A percentile compares a stretch with the other conserved stretches of the same genome.
These are phyloP conservation scores for Tephrocybe sp. DNA, from an alignment of 768 basidiomycete species.

Conservation along the genomic window DNA sequence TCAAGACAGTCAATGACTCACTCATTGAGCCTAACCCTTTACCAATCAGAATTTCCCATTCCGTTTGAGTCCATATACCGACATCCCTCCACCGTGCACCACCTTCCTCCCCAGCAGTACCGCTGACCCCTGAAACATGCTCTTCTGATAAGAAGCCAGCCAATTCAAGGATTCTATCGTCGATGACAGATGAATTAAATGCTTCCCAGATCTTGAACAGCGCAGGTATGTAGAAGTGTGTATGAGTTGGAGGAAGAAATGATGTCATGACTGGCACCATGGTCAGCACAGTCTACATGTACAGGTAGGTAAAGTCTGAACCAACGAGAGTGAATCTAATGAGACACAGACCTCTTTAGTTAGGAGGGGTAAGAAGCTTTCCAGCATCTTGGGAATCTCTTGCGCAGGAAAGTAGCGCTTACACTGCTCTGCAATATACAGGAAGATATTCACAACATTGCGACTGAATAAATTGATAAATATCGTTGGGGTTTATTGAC, in stretches of 20 bases:
- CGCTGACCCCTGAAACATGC: slow-evolving; percentile 56
- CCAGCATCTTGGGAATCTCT: slow-evolving; percentile 70
- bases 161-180: slow-evolving; percentile 73
- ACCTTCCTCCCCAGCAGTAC: slow-evolving; percentile 52
- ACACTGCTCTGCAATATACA: slow-evolving; percentile 73
- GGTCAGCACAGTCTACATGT: slow-evolving; percentile 56
- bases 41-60: slow-evolving; percentile 81
- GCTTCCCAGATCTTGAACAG: slow-evolving; percentile 78
- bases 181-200: slow-evolving; percentile 69
- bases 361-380: slow-evolving; percentile 65
- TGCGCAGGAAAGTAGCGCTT: slow-evolving; percentile 63
- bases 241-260: slow-evolving; percentile 68
- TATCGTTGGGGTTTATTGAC: neutral
- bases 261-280: slow-evolving; percentile 75
- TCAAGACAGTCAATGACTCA: slow-evolving; percentile 28
- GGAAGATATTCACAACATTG: slow-evolving; percentile 65
- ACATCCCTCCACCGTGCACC: slow-evolving; percentile 73
- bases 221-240: slow-evolving; percentile 65
- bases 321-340: neutral
- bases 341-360: slow-evolving; percentile 60
- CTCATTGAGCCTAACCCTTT: slow-evolving; percentile 84
- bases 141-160: slow-evolving; percentile 70
- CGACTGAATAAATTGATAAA: slow-evolving; percentile 35
- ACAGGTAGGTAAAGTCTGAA: neutral
- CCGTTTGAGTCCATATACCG: slow-evolving; percentile 82